Percentiles rank a stretch among this genome's conserved stretches.
Conservation (phyloP, 176 grass and related monocot genomes). For the Leersia perrieri region DNA sequence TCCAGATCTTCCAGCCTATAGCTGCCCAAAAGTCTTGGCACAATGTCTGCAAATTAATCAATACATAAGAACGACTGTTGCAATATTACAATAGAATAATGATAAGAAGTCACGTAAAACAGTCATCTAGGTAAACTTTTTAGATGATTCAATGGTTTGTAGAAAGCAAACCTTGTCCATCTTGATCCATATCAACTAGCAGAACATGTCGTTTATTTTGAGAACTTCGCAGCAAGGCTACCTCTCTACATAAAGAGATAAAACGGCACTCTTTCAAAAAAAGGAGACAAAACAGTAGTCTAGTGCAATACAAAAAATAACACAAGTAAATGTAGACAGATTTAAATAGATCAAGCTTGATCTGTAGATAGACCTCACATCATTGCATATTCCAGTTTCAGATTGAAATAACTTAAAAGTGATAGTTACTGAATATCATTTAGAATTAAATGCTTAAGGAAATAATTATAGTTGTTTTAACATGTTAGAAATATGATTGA, state of each 20-base stretch:
- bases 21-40: slow-evolving; percentile 60
- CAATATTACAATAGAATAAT: slow-evolving; percentile 12
- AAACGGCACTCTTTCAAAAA: neutral
- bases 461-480: neutral
- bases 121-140: neutral
- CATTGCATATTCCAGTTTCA: neutral
- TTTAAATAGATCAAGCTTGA: neutral
- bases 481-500: neutral
- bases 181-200: slow-evolving; percentile 43
- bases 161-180: slow-evolving; percentile 59
- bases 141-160: neutral
- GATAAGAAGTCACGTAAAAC: slow-evolving; percentile 10
- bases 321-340: neutral
- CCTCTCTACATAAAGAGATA: slow-evolving; percentile 60
- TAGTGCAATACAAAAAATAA: neutral
- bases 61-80: slow-evolving; percentile 22
- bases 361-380: neutral
- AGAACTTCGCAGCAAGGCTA: slow-evolving; percentile 74
- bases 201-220: slow-evolving; percentile 76
- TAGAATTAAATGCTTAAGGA: slow-evolving; percentile 4
- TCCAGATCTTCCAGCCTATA: slow-evolving; percentile 67
- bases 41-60: slow-evolving; percentile 54
- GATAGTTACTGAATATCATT: slow-evolving; percentile 4
- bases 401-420: slow-evolving; percentile 11
- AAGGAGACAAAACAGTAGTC: neutral